phyloP scores from a whole-genome alignment of 805 yeast genomes.

The Barnettozyma sp. region DNA sequence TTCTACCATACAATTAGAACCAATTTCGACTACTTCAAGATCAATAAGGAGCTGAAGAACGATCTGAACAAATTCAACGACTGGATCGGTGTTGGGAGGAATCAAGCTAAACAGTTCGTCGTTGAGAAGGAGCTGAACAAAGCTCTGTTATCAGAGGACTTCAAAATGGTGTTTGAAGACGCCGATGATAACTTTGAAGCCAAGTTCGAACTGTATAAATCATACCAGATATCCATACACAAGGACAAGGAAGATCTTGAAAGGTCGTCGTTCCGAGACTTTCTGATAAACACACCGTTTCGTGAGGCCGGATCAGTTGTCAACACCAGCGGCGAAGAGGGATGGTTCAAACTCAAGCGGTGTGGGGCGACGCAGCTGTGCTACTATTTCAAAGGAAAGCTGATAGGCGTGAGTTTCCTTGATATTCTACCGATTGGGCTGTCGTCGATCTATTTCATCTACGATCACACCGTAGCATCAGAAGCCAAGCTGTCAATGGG shows the following conservation, averaged over 20 bases:
- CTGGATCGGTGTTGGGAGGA: slow-evolving; percentile 9
- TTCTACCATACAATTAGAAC: slow-evolving; percentile 74
- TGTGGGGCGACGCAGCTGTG: slow-evolving; percentile 74
- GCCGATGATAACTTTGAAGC: slow-evolving; percentile 42
- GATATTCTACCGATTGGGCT: slow-evolving; percentile 72
- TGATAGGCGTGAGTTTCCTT: slow-evolving; percentile 69
- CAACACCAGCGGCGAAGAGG: not conserved
- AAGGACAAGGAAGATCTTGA: slow-evolving; percentile 51
- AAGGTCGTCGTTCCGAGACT: slow-evolving; percentile 46
- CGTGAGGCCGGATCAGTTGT: slow-evolving; percentile 12
- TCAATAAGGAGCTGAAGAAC: slow-evolving; percentile 62
- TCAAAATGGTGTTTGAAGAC: slow-evolving; percentile 45
- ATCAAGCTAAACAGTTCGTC: slow-evolving; percentile 22
- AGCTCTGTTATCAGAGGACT: slow-evolving; percentile 16
- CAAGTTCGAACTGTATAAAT: slow-evolving; percentile 55
- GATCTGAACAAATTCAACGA: slow-evolving; percentile 51
- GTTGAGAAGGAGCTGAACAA: slow-evolving; percentile 30
- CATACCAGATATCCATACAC: slow-evolving; percentile 69
- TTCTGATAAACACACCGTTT: slow-evolving; percentile 68
- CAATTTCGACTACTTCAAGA: slow-evolving; percentile 34
- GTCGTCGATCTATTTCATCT: slow-evolving; percentile 81
- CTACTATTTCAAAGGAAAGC: slow-evolving; percentile 54
- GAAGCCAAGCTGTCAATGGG: slow-evolving; percentile 35
- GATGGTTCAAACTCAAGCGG: slow-evolving; percentile 14
- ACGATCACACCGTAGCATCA: slow-evolving; percentile 56